Base-by-base conservation (phyloP, 148 eudicot genomes). In the Chenopodium suecicum region DNA sequence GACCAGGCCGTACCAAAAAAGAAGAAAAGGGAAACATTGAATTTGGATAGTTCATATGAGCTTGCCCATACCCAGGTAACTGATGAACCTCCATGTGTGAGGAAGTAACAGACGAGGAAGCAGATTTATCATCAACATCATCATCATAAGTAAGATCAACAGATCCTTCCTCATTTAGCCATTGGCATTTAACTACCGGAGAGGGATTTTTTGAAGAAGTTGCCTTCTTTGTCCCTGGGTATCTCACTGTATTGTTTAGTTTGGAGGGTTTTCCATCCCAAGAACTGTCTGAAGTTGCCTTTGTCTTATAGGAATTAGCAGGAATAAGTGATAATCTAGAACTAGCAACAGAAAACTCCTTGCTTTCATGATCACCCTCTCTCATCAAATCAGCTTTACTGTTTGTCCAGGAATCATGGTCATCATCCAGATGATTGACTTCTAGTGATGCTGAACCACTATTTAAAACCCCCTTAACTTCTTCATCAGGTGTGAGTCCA, bases 221-320 rank as follows among this genome's bases (percentile, higher is more conserved):
- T 50, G 68, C 73, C 78, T 83, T 84, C 52, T 80, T 84, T 46
- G 80, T 85, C 32, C 37, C 68, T 75, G 79, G 82, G 62, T 74
- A 84, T 75, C 70, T 82, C 47, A 70, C 70, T 34, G 80, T 31
- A 54, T 78, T 84, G 47, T 82, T 77, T 25, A 63, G 67, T 50
- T 58, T 86, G 34, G 68, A 67, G 58, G 89, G 74, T 80, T 77
- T 84, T 22, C 86, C 82, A 68, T 87, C 89, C 80, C 86, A 80
- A 34, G 88, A 87, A 81, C 82, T 78, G 81, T 87, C 91, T 75
- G 89, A 87, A 73, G 88, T 76, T 32, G 76, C 80, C 84, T 84
- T 87, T 58, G 82, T 83, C 78, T 78, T 84, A 41, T 74, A 77
- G 64, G 86, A 89, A 67, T 75, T 73, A 60, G 84, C 75, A 32